Evolutionary conservation across 1,284 basidiomycete genomes (phyloP).

Genomic region (Trichosporon inkin): DNA sequence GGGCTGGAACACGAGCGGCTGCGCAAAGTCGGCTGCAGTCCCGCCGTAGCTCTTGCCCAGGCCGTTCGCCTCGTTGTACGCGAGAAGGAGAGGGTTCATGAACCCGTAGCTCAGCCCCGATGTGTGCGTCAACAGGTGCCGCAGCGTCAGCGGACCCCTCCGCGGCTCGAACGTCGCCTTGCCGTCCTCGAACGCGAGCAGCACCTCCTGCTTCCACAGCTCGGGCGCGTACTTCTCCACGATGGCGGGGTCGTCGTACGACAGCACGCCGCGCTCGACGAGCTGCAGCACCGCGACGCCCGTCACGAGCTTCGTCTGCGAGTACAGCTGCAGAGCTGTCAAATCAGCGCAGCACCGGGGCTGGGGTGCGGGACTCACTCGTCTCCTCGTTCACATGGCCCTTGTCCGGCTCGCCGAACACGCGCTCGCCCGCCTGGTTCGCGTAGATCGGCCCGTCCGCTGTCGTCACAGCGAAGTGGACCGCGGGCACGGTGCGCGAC

Average conservation of each 20-base stretch:
- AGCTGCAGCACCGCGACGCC: slow-evolving; percentile 41
- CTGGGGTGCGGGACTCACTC: slow-evolving; percentile 24
- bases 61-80: slow-evolving; percentile 3
- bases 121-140: slow-evolving; percentile 39
- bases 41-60: slow-evolving; percentile 11
- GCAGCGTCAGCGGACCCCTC: slow-evolving; percentile 32
- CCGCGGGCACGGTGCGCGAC: slow-evolving; percentile 26
- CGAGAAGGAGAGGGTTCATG: background rate
- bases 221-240: slow-evolving; percentile 33
- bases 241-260: slow-evolving; percentile 30
- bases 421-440: slow-evolving; percentile 30
- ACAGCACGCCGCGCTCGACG: slow-evolving; percentile 36
- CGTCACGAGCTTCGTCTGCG: slow-evolving; percentile 43
- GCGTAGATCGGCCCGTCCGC: slow-evolving; percentile 35
- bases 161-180: slow-evolving; percentile 27
- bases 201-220: slow-evolving; percentile 27
- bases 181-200: slow-evolving; percentile 19
- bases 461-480: slow-evolving; percentile 35
- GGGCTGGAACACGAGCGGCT: slow-evolving; percentile 36
- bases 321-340: slow-evolving; percentile 29
- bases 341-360: background rate
- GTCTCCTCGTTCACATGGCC: slow-evolving; percentile 34
- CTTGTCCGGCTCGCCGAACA: slow-evolving; percentile 30
- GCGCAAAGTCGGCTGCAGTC: slow-evolving; percentile 12
- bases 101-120: slow-evolving; percentile 17